Evolutionary conservation across 2,329 filamentous ascomycete species (phyloP), one percentile per base, ranked within the genome.

Genomic region (Teratosphaeria zuluensis): DNA sequence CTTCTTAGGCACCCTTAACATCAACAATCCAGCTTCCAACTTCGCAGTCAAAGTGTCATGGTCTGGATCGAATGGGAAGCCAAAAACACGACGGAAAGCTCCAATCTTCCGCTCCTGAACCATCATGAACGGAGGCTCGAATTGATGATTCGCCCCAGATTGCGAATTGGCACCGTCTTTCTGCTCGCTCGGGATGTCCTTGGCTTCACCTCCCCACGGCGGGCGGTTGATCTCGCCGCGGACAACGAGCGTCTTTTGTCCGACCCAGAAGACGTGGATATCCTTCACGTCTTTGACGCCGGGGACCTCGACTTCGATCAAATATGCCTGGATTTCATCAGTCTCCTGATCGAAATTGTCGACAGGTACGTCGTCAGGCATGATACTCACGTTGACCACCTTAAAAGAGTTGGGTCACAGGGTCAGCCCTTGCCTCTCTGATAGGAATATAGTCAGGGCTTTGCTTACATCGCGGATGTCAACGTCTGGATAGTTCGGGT

Each of bases 401-500:
- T 64, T 51, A 38, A 57, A 38, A 33, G 54, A 21, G 53, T 63
- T 56, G 54, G 53, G 63, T 58, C 16, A 58, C 48, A 38, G 62
- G 61, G 56, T 59, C 51, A 33, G 21, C 57, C 12, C 48, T 38
- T 14, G 35, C 16, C 12, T 14, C 35, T 16, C 2, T n/a, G 12
- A 16, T 16, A 4, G 35, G 35, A 4, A 5, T 14, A 11, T 42
- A 42, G 35, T 16, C n/a, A 16, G 14, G 35, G 11, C 35, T 42
- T 42, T 14, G 35, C 35, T 42, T 11, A 33, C 53, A 55, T 64
- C 63, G 38, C 58, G 38, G 55, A 64, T 55, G 42, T 64, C 61
- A 53, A 63, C 58, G 55, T 64, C 63, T 5, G 60, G 61, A 46
- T 59, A 51, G 52, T 64, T 63, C 51, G 61, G 61, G 38, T 62